phyloP scores from a whole-genome alignment of 1,284 basidiomycete species.

The Schizophyllum commune region DNA sequence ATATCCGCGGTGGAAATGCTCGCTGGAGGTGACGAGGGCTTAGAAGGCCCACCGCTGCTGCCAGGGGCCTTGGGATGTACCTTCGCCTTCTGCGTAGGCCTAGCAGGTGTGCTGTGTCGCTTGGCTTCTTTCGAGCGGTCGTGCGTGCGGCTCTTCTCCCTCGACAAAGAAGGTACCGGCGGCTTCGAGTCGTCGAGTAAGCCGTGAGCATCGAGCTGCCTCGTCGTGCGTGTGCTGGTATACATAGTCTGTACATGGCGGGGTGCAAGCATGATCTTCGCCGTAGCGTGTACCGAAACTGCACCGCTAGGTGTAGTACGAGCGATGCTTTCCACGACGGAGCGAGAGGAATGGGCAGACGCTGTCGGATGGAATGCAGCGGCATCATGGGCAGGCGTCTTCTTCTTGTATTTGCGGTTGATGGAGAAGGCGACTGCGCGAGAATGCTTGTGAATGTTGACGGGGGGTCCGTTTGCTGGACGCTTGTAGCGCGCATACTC shows the following conservation, averaged over 20 bases:
- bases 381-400: not conserved
- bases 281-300: conserved; percentile 5
- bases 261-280: conserved; percentile 58
- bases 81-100: conserved; percentile 12
- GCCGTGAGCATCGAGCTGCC: conserved; percentile 59
- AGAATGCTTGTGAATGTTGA: conserved; percentile 73
- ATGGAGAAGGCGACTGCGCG: conserved; percentile 69
- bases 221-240: conserved; percentile 70
- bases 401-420: conserved; percentile 50
- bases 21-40: not conserved
- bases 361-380: not conserved
- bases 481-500: conserved; percentile 31
- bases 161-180: not conserved
- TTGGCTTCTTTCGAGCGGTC: conserved; percentile 1
- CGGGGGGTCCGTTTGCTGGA: conserved; percentile 45
- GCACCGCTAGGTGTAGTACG: not conserved
- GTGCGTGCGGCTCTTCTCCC: not conserved
- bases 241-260: conserved; percentile 67
- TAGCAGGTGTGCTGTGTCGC: conserved; percentile 2
- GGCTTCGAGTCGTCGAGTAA: conserved; percentile 39
- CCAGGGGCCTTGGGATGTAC: conserved; percentile 16
- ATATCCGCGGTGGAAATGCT: not conserved
- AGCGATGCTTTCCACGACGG: conserved; percentile 1
- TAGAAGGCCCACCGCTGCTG: conserved; percentile 5
- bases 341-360: not conserved